Percentiles rank a stretch among this genome's conserved stretches.
phyloP scores from a whole-genome alignment of 1,284 basidiomycete genomes.

The Flammula alnicola region DNA sequence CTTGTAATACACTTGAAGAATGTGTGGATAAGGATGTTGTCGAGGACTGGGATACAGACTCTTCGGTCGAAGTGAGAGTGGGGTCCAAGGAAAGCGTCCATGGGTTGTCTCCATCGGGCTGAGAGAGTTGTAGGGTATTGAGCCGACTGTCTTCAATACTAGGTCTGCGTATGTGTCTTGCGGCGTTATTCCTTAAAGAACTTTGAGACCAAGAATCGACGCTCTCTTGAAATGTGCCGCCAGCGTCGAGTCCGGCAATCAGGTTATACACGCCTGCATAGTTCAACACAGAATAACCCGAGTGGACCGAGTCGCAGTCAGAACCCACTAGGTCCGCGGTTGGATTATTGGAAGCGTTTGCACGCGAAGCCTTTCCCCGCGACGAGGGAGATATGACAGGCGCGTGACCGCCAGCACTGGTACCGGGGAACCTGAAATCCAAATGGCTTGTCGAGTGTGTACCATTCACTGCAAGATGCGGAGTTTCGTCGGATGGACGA shows the following conservation, averaged over 20 bases:
- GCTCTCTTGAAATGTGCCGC: conserved; percentile 13
- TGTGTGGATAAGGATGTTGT: conserved; percentile 17
- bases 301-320: conserved; percentile 13
- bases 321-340: conserved; percentile 4
- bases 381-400: too few relatives aligned
- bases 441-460: too few relatives aligned
- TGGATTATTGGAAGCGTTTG: not conserved
- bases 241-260: conserved; percentile 9
- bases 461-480: conserved; percentile 1
- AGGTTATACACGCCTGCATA: conserved; percentile 14
- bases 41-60: conserved; percentile 22
- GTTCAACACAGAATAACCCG: conserved; percentile 14
- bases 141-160: not conserved
- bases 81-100: conserved; percentile 35
- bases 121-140: conserved; percentile 23
- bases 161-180: conserved; percentile 7
- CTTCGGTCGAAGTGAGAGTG: conserved; percentile 16
- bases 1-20: conserved; percentile 3
- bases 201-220: conserved; percentile 3
- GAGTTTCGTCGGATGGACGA: not conserved
- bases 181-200: not conserved
- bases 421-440: too few relatives aligned
- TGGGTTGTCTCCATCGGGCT: conserved; percentile 31
- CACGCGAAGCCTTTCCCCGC: too few relatives aligned
- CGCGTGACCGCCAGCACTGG: too few relatives aligned